These are phyloP conservation scores for Asparagopsis taxiformis DNA, from an alignment of 31 red algal genomes.

Conservation along the genomic window DNA sequence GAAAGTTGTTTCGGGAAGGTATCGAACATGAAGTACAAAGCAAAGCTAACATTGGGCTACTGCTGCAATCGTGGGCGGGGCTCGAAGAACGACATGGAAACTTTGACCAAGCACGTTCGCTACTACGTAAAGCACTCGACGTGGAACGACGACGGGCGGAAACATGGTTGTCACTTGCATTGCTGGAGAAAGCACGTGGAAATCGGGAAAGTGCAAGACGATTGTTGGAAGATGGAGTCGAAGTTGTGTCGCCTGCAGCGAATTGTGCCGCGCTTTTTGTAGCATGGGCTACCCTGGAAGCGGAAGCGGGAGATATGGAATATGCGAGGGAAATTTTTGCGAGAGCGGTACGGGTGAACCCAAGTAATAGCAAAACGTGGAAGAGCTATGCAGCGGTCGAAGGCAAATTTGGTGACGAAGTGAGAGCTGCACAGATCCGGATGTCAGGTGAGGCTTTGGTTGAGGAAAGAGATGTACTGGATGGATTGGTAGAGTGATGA, in stretches of 20 bases:
- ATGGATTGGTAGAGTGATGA: constrained; percentile 2
- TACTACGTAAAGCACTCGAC: constrained; percentile 19
- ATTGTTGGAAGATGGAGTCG: constrained; percentile 17
- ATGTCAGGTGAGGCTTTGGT: background rate
- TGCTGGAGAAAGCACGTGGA: constrained; percentile 17
- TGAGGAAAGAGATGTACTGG: background rate
- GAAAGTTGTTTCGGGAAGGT: constrained; percentile 34
- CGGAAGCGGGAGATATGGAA: constrained; percentile 13
- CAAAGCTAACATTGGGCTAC: constrained; percentile 8
- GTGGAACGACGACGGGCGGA: constrained; percentile 22
- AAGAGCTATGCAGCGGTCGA: constrained; percentile 34
- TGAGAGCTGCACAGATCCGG: constrained; percentile 16
- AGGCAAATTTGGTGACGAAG: constrained; percentile 1
- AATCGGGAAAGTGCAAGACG: constrained; percentile 20
- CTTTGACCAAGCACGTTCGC: constrained; percentile 3
- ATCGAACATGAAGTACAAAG: constrained; percentile 9
- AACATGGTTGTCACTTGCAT: constrained; percentile 31
- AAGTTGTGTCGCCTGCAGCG: background rate
- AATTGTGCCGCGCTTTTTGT: constrained; percentile 1
- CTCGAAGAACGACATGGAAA: constrained; percentile 23
- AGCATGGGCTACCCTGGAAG: constrained; percentile 32
- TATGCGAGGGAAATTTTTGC: constrained; percentile 33
- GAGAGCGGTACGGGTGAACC: constrained; percentile 17
- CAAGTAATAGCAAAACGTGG: constrained; percentile 14
- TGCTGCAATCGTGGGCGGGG: constrained; percentile 43